Evolutionary conservation across 1,284 basidiomycete genomes (phyloP), one percentile per base, ranked within the genome.

Genomic region (Coriolopsis trogii): DNA sequence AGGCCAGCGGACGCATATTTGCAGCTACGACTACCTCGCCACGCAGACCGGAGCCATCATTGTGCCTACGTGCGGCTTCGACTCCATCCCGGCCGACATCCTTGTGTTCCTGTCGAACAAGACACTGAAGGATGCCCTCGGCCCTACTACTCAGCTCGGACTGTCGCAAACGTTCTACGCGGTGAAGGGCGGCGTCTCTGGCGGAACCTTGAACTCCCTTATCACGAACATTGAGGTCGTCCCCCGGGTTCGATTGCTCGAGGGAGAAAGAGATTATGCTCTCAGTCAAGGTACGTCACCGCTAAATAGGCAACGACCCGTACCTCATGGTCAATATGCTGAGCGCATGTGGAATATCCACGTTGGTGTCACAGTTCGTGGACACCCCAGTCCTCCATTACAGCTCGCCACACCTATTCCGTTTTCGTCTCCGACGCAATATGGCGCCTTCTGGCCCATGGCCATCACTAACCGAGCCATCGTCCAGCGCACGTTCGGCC

Each of bases 401-500:
- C 71, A 63, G 21, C 66, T 81, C 7, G 59, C 82, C 5, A 83
- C 84, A 62, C 72, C 72, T 3, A 75, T 80, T 54, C 72, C 73
- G 23, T 67, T 79, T 53, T 77, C 75, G 39, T 70, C 67, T 46
- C 76, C 69, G 28, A 63, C 70, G 1, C 61, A 80, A 13, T 73
- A 76, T 50, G 92, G 90, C 25, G 74, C 73, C 0, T 73, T 80
- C 56, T 91, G 79, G 67, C 62, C 85, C 37, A 91, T 95, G 84
- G 70, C 73, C 12, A 55, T 73, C 1, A 63, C 77, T 40, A 92
- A 96, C 65, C 74, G 77, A 28, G 72, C 82, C 16, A 70, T 93
- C 26, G 89, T 94, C 30, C 85, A 91, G 58, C 84, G 93, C 48
- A 85, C 91, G 20, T 91, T 85, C 75, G 91, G 85, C 10, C 74